Evolutionary conservation across 2,329 filamentous ascomycete genomes (phyloP).

Genomic region (Colletotrichum sp.): DNA sequence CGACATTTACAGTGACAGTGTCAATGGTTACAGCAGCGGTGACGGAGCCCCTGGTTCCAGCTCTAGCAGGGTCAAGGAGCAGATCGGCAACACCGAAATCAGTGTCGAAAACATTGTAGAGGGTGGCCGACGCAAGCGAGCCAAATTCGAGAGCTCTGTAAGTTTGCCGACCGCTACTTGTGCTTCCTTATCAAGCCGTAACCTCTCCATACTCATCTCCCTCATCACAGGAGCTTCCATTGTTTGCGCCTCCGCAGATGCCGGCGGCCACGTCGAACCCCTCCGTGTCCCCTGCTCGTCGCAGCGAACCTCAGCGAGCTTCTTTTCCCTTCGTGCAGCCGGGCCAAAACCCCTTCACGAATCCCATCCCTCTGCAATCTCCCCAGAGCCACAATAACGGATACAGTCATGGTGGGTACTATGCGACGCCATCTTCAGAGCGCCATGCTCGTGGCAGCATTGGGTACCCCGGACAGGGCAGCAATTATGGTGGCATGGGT

Average conservation of each 20-base stretch:
- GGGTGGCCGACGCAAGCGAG: slow-evolving; percentile 91
- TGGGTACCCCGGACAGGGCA: slow-evolving; percentile 47
- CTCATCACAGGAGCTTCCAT: slow-evolving; percentile 79
- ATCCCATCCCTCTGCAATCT: slow-evolving; percentile 79
- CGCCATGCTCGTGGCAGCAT: slow-evolving; percentile 71
- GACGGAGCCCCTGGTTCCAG: slow-evolving; percentile 80
- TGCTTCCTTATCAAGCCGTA: background rate
- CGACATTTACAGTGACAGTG: slow-evolving; percentile 69
- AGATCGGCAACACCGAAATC: slow-evolving; percentile 93
- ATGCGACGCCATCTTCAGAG: slow-evolving; percentile 66
- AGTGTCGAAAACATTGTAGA: slow-evolving; percentile 98
- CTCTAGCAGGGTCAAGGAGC: slow-evolving; percentile 80
- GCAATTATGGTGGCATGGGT: slow-evolving; percentile 29
- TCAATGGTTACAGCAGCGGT: slow-evolving; percentile 84
- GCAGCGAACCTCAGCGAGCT: slow-evolving; percentile 73
- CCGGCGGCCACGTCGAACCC: slow-evolving; percentile 94
- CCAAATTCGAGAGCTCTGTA: slow-evolving; percentile 97
- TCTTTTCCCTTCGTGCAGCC: slow-evolving; percentile 77
- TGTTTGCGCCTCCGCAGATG: slow-evolving; percentile 94
- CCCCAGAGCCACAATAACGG: slow-evolving; percentile 75
- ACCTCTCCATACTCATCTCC: slow-evolving; percentile 31
- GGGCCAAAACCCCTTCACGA: slow-evolving; percentile 80
- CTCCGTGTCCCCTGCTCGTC: slow-evolving; percentile 91
- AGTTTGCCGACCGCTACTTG: slow-evolving; percentile 44
- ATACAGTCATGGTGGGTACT: slow-evolving; percentile 60